Conservation (phyloP, 257 asterid species). For the Gynochthodes officinalis region DNA sequence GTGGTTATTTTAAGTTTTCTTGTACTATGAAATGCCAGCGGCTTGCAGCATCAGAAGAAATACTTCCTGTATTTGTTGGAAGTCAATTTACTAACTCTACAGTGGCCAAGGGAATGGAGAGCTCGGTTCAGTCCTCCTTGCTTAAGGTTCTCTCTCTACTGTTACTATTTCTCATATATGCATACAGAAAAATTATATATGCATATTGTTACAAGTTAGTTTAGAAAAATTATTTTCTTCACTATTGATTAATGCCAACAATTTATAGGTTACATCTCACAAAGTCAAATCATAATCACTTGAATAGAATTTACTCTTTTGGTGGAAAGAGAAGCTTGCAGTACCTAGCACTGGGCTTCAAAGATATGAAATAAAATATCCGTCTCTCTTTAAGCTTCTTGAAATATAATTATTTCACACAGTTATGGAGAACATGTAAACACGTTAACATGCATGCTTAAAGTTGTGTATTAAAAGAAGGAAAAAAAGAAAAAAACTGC, state of each 20-base stretch:
- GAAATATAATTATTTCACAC: not conserved
- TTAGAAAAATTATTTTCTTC: not conserved
- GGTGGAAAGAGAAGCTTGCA: not conserved
- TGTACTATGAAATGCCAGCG: constrained; percentile 44
- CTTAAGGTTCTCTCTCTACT: constrained; percentile 50
- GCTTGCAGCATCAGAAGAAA: constrained; percentile 83
- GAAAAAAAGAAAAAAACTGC: constrained; percentile 9
- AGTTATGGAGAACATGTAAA: not conserved
- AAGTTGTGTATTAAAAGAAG: not conserved
- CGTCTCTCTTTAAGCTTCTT: not conserved
- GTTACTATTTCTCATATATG: not conserved
- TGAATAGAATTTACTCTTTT: not conserved
- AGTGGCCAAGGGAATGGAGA: constrained; percentile 53
- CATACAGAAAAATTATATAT: not conserved
- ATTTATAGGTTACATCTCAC: not conserved
- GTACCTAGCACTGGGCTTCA: not conserved
- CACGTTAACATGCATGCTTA: not conserved
- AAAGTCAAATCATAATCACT: not conserved
- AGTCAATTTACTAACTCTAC: constrained; percentile 34
- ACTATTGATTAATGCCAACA: not conserved
- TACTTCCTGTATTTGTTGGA: constrained; percentile 52
- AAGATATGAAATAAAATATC: not conserved
- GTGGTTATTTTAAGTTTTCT: not conserved
- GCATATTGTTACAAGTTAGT: not conserved
- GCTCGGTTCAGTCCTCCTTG: constrained; percentile 55